phyloP scores from a whole-genome alignment of 2,329 filamentous ascomycete species.

The Calonectria hongkongensis region DNA sequence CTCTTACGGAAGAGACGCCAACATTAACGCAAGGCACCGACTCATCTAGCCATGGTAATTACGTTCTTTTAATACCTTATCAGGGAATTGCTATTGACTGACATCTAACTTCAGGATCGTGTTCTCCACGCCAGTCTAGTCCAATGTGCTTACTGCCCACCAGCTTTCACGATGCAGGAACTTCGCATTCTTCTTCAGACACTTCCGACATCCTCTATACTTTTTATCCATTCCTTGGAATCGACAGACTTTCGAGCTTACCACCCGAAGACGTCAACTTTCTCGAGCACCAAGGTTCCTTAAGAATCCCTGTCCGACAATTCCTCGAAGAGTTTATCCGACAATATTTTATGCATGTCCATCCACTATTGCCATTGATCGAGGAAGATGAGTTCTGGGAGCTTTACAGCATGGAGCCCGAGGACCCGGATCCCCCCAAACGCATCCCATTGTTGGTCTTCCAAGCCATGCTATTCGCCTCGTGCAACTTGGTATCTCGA shows the following conservation, averaged over 20 bases:
- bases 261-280: conserved; percentile 68
- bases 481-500: conserved; percentile 33
- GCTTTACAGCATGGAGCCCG: conserved; percentile 19
- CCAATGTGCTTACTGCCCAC: neutral
- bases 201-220: conserved; percentile 60
- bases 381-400: conserved; percentile 63
- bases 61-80: neutral
- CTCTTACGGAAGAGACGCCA: neutral
- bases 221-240: conserved; percentile 64
- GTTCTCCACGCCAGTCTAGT: neutral
- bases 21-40: conserved; percentile 4
- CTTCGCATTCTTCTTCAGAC: conserved; percentile 4
- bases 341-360: conserved; percentile 68
- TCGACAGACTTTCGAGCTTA: conserved; percentile 59
- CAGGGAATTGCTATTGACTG: neutral
- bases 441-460: conserved; percentile 29
- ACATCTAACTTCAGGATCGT: neutral
- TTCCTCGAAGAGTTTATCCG: conserved; percentile 68
- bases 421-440: neutral
- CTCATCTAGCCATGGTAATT: neutral
- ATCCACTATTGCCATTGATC: conserved; percentile 65
- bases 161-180: neutral
- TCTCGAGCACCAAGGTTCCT: conserved; percentile 66
- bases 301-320: conserved; percentile 64
- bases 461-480: conserved; percentile 34